A percentile compares a stretch with the other conserved stretches of the same genome.
These are phyloP conservation scores for Gnomoniopsis smithogilvyi DNA, from an alignment of 2,329 filamentous ascomycete genomes.

Conservation along the genomic window DNA sequence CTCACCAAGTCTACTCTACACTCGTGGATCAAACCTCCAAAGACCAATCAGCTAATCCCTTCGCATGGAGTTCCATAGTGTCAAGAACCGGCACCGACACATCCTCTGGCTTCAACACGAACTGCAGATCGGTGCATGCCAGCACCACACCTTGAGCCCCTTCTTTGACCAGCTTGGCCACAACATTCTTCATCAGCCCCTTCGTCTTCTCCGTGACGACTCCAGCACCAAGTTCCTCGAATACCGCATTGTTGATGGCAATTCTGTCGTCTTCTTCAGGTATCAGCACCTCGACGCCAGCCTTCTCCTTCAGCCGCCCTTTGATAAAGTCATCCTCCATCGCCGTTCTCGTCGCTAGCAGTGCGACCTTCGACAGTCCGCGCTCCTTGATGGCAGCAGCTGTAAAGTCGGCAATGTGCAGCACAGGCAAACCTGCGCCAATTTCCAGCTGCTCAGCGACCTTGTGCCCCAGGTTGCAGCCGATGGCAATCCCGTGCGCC, in stretches of 20 bases:
- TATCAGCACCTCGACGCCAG: slow-evolving; percentile 19
- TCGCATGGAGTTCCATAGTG: slow-evolving; percentile 19
- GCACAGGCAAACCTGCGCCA: slow-evolving; percentile 10
- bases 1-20: neutral
- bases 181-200: slow-evolving; percentile 2
- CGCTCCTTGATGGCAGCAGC: slow-evolving; percentile 7
- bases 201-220: slow-evolving; percentile 7
- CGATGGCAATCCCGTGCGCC: slow-evolving; percentile 19
- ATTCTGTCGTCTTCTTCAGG: slow-evolving; percentile 10
- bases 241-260: slow-evolving; percentile 15
- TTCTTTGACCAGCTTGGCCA: slow-evolving; percentile 7
- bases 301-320: slow-evolving; percentile 8
- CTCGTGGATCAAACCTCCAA: neutral
- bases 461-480: slow-evolving; percentile 21
- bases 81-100: slow-evolving; percentile 16
- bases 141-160: slow-evolving; percentile 19
- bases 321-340: slow-evolving; percentile 21
- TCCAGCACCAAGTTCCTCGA: slow-evolving; percentile 17
- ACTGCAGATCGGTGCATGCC: slow-evolving; percentile 20
- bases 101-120: slow-evolving; percentile 16
- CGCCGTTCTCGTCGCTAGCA: slow-evolving; percentile 18
- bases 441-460: slow-evolving; percentile 14
- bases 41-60: slow-evolving; percentile 16
- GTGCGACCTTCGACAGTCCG: slow-evolving; percentile 9
- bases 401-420: slow-evolving; percentile 19